Conservation (phyloP, 768 basidiomycete genomes). For the Collybia mongolica region DNA sequence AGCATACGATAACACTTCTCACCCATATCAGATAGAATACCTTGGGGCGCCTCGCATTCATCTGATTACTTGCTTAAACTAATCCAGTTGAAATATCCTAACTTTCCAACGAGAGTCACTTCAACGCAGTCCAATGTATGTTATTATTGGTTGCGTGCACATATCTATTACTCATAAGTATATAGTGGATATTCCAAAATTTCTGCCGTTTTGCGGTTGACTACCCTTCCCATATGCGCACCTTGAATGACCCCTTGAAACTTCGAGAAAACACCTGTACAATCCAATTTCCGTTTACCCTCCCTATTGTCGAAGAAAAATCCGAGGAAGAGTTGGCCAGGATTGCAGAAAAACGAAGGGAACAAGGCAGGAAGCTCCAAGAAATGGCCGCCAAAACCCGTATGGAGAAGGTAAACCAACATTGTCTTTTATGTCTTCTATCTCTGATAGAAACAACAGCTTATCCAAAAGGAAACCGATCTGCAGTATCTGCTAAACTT, state of each 20-base stretch:
- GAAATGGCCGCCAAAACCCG: constrained; percentile 87
- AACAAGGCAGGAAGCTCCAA: constrained; percentile 86
- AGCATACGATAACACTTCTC: background rate
- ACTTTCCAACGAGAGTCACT: constrained; percentile 85
- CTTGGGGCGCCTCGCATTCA: constrained; percentile 90
- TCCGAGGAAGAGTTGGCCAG: constrained; percentile 86
- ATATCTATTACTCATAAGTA: background rate
- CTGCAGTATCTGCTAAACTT: constrained; percentile 63
- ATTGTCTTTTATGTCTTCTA: background rate
- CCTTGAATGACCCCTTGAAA: constrained; percentile 62
- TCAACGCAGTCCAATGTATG: constrained; percentile 71
- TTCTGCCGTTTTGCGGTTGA: constrained; percentile 83
- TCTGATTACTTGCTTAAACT: constrained; percentile 92
- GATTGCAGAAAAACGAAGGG: constrained; percentile 75
- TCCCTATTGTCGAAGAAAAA: constrained; percentile 72
- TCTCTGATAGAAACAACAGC: constrained; percentile 32
- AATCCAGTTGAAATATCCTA: constrained; percentile 93
- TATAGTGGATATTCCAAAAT: constrained; percentile 87
- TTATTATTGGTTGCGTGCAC: constrained; percentile 18
- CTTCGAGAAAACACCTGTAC: constrained; percentile 68
- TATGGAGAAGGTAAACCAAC: constrained; percentile 69
- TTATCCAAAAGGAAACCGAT: constrained; percentile 75
- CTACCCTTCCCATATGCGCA: constrained; percentile 66
- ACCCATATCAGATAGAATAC: constrained; percentile 55
- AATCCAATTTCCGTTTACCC: constrained; percentile 84